These are phyloP conservation scores for Fusarium mangiferae DNA, from an alignment of 2,329 filamentous ascomycete species.

Conservation along the genomic window DNA sequence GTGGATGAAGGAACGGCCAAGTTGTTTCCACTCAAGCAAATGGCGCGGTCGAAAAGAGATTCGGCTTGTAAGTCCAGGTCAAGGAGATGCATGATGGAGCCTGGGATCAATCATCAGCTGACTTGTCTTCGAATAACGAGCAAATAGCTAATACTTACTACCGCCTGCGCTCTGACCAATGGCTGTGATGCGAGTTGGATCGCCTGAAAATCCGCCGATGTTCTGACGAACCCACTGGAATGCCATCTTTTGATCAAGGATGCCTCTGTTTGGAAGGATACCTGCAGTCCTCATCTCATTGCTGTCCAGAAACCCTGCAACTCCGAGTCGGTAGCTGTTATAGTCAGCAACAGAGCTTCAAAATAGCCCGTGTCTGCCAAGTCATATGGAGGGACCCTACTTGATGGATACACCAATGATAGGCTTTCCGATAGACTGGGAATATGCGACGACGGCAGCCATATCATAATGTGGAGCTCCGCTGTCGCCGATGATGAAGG, in stretches of 20 bases:
- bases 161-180: not conserved
- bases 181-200: not conserved
- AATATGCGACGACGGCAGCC: not conserved
- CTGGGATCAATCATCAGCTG: not conserved
- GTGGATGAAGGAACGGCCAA: not conserved
- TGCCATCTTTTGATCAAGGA: not conserved
- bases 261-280: not conserved
- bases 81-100: not conserved
- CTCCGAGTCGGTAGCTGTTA: not conserved
- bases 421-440: not conserved
- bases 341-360: accelerated
- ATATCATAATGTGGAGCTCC: not conserved
- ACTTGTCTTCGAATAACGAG: no score
- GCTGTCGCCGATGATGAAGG: not conserved
- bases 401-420: not conserved
- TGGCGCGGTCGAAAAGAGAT: not conserved
- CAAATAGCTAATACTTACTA: not conserved
- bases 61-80: not conserved
- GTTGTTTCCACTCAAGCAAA: conserved; percentile 1
- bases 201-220: not conserved
- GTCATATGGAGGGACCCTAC: not conserved
- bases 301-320: not conserved
- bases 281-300: not conserved
- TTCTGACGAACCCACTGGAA: not conserved
- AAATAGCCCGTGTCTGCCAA: accelerated